Conservation (phyloP, 1,284 basidiomycete genomes). For the Tilletiaria anomala region DNA sequence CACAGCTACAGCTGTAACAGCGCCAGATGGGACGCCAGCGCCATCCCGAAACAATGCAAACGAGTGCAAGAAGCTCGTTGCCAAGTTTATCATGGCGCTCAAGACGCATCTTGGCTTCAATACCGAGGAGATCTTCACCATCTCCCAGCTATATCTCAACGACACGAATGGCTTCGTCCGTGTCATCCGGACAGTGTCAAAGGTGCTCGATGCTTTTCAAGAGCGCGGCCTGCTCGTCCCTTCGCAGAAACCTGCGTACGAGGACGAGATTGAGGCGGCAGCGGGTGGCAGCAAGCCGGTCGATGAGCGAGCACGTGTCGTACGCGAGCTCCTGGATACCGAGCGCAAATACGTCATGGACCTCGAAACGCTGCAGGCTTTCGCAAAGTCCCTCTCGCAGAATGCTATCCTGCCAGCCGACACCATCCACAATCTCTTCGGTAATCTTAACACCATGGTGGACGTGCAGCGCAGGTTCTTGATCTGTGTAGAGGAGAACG, state of each 20-base stretch:
- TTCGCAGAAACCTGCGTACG: slow-evolving; percentile 3
- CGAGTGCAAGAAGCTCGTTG: slow-evolving; percentile 51
- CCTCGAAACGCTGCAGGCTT: slow-evolving; percentile 66
- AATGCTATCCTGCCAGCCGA: slow-evolving; percentile 78
- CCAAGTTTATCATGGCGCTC: slow-evolving; percentile 47
- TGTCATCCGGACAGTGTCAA: slow-evolving; percentile 81
- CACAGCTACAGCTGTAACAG: not conserved
- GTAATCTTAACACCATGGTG: slow-evolving; percentile 82
- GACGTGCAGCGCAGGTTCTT: slow-evolving; percentile 95
- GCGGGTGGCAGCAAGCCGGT: too few relatives aligned
- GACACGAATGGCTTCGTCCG: slow-evolving; percentile 90
- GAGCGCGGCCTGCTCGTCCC: slow-evolving; percentile 49
- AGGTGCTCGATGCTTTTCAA: slow-evolving; percentile 68
- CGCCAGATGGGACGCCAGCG: slow-evolving; percentile 40
- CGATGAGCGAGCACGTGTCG: slow-evolving; percentile 60
- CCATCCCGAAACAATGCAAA: slow-evolving; percentile 51
- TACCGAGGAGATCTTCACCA: slow-evolving; percentile 45
- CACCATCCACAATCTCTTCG: slow-evolving; percentile 87
- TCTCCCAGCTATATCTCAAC: slow-evolving; percentile 65
- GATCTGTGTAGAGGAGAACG: slow-evolving; percentile 54
- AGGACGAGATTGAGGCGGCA: slow-evolving; percentile 19
- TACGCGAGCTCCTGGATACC: slow-evolving; percentile 75
- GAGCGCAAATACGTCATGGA: slow-evolving; percentile 98
- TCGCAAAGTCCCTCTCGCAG: slow-evolving; percentile 49
- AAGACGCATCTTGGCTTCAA: slow-evolving; percentile 44